Evolutionary conservation across 768 basidiomycete genomes (phyloP), one percentile per base, ranked within the genome.

Genomic region (Tricholoma terreum): DNA sequence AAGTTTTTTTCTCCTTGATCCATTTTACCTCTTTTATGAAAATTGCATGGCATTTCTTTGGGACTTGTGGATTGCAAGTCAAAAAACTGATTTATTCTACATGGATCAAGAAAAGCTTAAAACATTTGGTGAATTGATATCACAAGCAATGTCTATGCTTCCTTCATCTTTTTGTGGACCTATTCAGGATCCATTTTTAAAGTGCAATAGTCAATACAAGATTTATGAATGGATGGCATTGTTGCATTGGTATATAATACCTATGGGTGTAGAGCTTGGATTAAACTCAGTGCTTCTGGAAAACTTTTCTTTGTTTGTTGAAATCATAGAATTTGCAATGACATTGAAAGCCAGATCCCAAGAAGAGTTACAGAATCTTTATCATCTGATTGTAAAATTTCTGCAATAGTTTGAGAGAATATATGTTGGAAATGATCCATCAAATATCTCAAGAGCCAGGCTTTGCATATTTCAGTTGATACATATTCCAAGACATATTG

Each of bases 191-290:
- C 34, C 34, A 35, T 35, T 35, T 14, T 14, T 35, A 14, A 35
- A 35, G 34, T 7, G 14, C 15, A n/a, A 17, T 71, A 69, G 71
- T 50, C 72, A 74, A 52, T 73, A 73, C 56, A 75, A 74, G 54
- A 64, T 68, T 0, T 75, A 67, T 59, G 70, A 72, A 61, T 74
- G 69, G 70, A 75, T 73, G 70, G 71, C 69, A 21, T 55, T 75
- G 1, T 27, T 70, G 1, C 71, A 75, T 48, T 74, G 73, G 72
- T 73, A 69, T 54, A 61, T 72, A 42, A n/a, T 73, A 15, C 71
- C 71, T 2, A 70, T 75, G 40, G 68, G 65, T 3, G 61, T 71
- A 8, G 72, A 75, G 55, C 50, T 73, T 17, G 64, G 59, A 33
- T 60, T 73, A 35, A 49, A 68, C 34, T 17, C 56, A 6, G 1